Evolutionary conservation across 495 filamentous ascomycete genomes (phyloP).

Genomic region (Hypoxylon fragiforme): DNA sequence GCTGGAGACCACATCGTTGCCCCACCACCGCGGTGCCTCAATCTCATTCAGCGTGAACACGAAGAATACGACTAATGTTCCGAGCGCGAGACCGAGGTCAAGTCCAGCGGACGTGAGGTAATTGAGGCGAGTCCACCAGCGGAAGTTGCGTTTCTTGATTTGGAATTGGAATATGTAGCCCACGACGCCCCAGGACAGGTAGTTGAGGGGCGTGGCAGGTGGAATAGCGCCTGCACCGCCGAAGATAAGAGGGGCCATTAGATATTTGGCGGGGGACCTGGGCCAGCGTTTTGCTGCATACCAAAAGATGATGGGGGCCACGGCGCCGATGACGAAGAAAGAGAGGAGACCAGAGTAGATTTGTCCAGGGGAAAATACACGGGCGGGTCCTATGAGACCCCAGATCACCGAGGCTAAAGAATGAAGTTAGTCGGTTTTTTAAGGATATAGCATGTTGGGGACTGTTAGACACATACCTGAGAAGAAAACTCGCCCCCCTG

Average conservation of each 20-base stretch:
- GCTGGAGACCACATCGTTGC: constrained; percentile 50
- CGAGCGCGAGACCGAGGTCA: constrained; percentile 64
- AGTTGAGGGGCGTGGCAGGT: constrained; percentile 69
- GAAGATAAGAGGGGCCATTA: constrained; percentile 70
- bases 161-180: constrained; percentile 67
- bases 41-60: constrained; percentile 54
- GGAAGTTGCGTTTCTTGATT: constrained; percentile 58
- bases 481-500: constrained; percentile 69
- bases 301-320: constrained; percentile 60
- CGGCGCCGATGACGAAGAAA: constrained; percentile 66
- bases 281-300: constrained; percentile 57
- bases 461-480: constrained; percentile 45
- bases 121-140: constrained; percentile 70
- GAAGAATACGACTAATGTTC: constrained; percentile 67
- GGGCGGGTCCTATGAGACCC: constrained; percentile 68
- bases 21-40: constrained; percentile 58
- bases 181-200: constrained; percentile 68
- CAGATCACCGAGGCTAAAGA: constrained; percentile 64
- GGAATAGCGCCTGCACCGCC: constrained; percentile 66
- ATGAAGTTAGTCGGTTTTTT: not conserved
- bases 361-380: constrained; percentile 68
- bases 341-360: constrained; percentile 66
- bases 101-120: constrained; percentile 65
- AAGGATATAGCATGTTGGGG: not conserved
- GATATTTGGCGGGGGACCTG: constrained; percentile 53